Conservation (phyloP, 2,329 filamentous ascomycete species). For the Fulvia fulva region DNA sequence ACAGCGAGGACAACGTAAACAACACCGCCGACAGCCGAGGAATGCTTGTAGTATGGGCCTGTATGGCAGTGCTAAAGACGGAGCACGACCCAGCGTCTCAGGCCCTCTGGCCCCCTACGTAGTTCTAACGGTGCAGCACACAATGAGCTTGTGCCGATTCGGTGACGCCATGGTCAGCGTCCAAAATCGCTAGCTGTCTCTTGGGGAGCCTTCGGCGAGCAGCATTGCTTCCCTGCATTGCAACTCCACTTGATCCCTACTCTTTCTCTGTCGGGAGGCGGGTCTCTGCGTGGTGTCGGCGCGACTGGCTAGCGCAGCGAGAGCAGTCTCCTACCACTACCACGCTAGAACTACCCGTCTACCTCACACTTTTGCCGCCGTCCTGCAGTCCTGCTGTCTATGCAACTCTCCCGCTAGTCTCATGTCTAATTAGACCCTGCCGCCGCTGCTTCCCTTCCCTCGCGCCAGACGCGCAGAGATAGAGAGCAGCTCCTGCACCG, state of each 20-base stretch:
- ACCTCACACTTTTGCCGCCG: neutral
- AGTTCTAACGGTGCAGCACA: neutral
- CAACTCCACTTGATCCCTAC: constrained; percentile 1
- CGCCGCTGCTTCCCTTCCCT: neutral
- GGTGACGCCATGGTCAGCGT: neutral
- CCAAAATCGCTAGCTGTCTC: neutral
- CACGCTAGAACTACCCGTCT: neutral
- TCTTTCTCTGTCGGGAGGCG: neutral
- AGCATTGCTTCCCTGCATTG: neutral
- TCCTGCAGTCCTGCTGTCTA: neutral
- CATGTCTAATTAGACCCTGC: constrained; percentile 7
- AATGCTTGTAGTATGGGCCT: neutral
- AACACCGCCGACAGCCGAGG: neutral
- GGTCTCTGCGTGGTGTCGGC: neutral
- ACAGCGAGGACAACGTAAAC: neutral
- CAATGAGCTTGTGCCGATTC: neutral
- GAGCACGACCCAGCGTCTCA: neutral
- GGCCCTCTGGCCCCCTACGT: neutral
- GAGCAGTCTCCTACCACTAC: neutral
- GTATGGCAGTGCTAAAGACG: neutral
- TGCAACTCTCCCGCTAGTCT: neutral
- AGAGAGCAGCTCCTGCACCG: neutral
- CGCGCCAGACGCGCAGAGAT: neutral
- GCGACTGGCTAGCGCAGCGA: neutral
- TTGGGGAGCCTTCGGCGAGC: neutral